Percentiles rank a stretch among this genome's conserved stretches.
Conservation (phyloP, 257 asterid species). For the Solanum chaucha region DNA sequence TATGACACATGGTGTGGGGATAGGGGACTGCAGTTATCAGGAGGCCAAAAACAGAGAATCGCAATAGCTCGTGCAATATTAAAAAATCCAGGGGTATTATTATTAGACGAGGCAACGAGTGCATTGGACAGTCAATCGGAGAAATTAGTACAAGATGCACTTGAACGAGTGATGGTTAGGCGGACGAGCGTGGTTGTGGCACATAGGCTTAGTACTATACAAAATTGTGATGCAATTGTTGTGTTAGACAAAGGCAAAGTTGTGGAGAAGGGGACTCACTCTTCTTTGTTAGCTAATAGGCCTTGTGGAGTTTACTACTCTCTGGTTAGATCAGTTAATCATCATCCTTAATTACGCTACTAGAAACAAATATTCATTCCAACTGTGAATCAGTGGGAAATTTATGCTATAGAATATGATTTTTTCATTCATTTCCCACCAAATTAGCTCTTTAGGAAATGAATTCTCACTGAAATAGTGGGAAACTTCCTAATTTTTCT, state of each 20-base stretch:
- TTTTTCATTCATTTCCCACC: too few species aligned
- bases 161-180: slow-evolving; percentile 66
- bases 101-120: slow-evolving; percentile 76
- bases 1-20: slow-evolving; percentile 74
- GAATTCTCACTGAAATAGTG: too few species aligned
- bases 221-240: slow-evolving; percentile 50
- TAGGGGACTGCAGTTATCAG: slow-evolving; percentile 68
- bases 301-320: slow-evolving; percentile 53
- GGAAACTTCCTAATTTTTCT: too few species aligned
- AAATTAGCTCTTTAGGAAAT: too few species aligned
- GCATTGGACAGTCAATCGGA: slow-evolving; percentile 75
- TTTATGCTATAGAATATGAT: too few species aligned
- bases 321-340: slow-evolving; percentile 21
- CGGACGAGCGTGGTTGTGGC: slow-evolving; percentile 82
- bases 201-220: slow-evolving; percentile 65
- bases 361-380: too few species aligned
- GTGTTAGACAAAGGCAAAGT: slow-evolving; percentile 67
- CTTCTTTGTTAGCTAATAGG: slow-evolving; percentile 26
- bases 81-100: slow-evolving; percentile 50
- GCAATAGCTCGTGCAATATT: slow-evolving; percentile 68
- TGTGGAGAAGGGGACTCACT: slow-evolving; percentile 37
- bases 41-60: slow-evolving; percentile 81
- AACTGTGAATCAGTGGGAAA: too few species aligned
- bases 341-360: neutral
- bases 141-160: slow-evolving; percentile 79